A percentile compares a stretch with the other conserved stretches of the same genome.
Conservation (phyloP, 805 yeast species). For the Starmerella stellata region DNA sequence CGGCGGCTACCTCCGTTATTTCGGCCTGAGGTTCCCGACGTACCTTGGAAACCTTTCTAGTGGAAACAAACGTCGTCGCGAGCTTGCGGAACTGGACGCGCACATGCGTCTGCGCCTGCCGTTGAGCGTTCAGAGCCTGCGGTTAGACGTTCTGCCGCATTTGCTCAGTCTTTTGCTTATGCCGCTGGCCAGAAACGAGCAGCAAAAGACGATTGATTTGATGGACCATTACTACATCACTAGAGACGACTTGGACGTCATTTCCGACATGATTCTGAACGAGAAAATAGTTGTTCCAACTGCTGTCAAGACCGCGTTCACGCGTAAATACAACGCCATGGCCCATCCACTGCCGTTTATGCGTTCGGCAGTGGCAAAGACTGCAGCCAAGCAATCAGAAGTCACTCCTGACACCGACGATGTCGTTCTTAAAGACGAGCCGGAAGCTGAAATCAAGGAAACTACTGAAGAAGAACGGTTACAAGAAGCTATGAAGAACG, state of each 20-base stretch:
- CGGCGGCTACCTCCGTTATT: background rate
- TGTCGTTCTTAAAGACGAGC: slow-evolving; percentile 19
- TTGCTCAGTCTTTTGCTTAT: slow-evolving; percentile 37
- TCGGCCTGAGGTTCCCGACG: slow-evolving; percentile 49
- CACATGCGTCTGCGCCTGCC: slow-evolving; percentile 69
- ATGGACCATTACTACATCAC: slow-evolving; percentile 78
- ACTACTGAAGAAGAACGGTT: slow-evolving; percentile 23
- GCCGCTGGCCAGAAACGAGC: slow-evolving; percentile 40
- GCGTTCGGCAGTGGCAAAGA: slow-evolving; percentile 29
- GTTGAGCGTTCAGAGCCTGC: slow-evolving; percentile 53
- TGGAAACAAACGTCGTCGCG: slow-evolving; percentile 53
- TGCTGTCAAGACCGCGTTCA: slow-evolving; percentile 66
- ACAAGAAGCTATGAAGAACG: slow-evolving; percentile 22
- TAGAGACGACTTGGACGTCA: slow-evolving; percentile 78
- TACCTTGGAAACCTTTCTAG: slow-evolving; percentile 88
- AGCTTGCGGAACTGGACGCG: slow-evolving; percentile 73
- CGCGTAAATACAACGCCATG: slow-evolving; percentile 58
- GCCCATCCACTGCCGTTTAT: slow-evolving; percentile 76
- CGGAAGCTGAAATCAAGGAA: slow-evolving; percentile 18
- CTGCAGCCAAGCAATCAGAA: slow-evolving; percentile 19
- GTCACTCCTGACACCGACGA: slow-evolving; percentile 45
- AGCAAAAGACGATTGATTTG: slow-evolving; percentile 49
- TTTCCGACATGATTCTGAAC: slow-evolving; percentile 73
- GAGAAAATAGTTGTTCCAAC: slow-evolving; percentile 49
- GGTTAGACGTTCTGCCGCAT: slow-evolving; percentile 59